phyloP scores from a whole-genome alignment of 2,329 filamentous ascomycete genomes.

The Penicillium aurantiogriseum region DNA sequence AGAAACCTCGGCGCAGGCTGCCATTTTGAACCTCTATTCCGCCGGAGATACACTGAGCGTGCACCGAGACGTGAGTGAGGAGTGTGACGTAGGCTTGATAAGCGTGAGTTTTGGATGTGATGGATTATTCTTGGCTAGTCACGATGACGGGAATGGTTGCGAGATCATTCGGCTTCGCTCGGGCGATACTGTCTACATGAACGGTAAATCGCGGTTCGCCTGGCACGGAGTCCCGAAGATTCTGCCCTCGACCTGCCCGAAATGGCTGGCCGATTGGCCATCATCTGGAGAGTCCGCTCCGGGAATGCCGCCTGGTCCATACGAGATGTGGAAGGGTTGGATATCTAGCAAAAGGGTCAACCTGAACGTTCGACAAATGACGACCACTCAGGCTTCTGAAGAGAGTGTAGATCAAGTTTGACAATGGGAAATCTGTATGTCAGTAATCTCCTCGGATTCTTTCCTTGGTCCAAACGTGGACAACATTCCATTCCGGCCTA shows the following conservation, averaged over 20 bases:
- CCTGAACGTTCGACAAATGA: slow-evolving; percentile 89
- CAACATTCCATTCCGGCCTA: too few species aligned
- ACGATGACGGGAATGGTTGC: slow-evolving; percentile 51
- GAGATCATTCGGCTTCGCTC: slow-evolving; percentile 66
- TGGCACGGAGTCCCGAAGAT: slow-evolving; percentile 97
- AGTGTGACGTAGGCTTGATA: slow-evolving; percentile 72
- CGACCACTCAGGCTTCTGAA: slow-evolving; percentile 41
- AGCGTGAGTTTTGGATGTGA: slow-evolving; percentile 90
- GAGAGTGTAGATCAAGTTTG: background rate
- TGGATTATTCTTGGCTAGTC: slow-evolving; percentile 79
- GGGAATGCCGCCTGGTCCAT: slow-evolving; percentile 39
- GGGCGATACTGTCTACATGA: slow-evolving; percentile 91
- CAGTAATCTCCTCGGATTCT: background rate
- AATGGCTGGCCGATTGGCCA: slow-evolving; percentile 73
- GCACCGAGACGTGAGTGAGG: slow-evolving; percentile 90
- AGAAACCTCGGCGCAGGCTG: slow-evolving; percentile 75
- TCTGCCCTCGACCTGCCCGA: slow-evolving; percentile 73
- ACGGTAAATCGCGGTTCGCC: slow-evolving; percentile 73
- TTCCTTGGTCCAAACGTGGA: background rate
- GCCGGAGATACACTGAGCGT: slow-evolving; percentile 88
- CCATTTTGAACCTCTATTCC: slow-evolving; percentile 90
- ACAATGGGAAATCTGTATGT: background rate
- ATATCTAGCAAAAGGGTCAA: slow-evolving; percentile 87
- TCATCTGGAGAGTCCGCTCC: slow-evolving; percentile 42
- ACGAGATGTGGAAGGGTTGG: slow-evolving; percentile 76